These are phyloP conservation scores for Neopestalotiopsis sp. DNA, from an alignment of 2,329 filamentous ascomycete species.

Conservation along the genomic window DNA sequence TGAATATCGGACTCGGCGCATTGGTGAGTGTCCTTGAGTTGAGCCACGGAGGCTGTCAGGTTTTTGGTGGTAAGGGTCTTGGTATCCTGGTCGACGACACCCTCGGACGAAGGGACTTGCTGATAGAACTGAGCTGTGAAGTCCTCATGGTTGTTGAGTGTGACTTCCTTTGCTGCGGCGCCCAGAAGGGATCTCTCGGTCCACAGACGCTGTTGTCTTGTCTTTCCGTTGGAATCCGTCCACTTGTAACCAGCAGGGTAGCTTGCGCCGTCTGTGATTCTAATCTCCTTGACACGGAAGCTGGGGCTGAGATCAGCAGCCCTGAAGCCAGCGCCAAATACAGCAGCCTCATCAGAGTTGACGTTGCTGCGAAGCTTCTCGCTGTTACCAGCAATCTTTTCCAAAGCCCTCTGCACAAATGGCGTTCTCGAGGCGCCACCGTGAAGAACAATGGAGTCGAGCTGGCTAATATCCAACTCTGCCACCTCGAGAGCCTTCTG, in stretches of 20 bases:
- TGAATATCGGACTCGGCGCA: conserved; percentile 79
- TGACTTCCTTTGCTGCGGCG: conserved; percentile 78
- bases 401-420: conserved; percentile 89
- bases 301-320: conserved; percentile 90
- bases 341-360: conserved; percentile 95
- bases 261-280: conserved; percentile 74
- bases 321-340: conserved; percentile 94
- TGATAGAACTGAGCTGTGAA: conserved; percentile 84
- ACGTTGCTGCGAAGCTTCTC: conserved; percentile 91
- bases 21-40: conserved; percentile 78
- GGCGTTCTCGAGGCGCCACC: conserved; percentile 90
- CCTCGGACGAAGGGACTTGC: conserved; percentile 57
- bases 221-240: conserved; percentile 69
- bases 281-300: conserved; percentile 98
- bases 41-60: conserved; percentile 79
- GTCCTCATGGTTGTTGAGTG: conserved; percentile 81
- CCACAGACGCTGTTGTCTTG: conserved; percentile 83
- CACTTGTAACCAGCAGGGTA: conserved; percentile 81
- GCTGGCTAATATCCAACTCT: conserved; percentile 72
- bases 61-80: conserved; percentile 78
- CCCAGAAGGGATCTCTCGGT: conserved; percentile 77
- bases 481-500: conserved; percentile 76
- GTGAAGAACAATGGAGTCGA: conserved; percentile 92
- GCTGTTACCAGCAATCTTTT: conserved; percentile 71
- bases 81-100: conserved; percentile 62